Conservation (phyloP, 352 stramenopile species). For the Plasmopara halstedii region DNA sequence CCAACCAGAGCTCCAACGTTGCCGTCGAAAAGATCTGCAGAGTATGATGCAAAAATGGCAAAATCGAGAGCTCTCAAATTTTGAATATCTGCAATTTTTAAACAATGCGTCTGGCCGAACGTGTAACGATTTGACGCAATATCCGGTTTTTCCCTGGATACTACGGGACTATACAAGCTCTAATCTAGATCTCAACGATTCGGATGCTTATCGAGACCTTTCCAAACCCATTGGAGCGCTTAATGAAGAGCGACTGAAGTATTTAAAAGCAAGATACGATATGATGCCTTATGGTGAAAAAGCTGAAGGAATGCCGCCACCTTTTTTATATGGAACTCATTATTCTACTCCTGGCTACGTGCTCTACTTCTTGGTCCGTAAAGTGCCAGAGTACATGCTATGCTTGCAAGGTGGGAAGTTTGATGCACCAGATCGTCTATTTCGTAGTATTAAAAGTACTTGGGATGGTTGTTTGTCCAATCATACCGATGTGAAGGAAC, state of each 20-base stretch:
- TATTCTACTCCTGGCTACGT: constrained; percentile 93
- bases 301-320: constrained; percentile 72
- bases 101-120: constrained; percentile 79
- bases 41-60: constrained; percentile 71
- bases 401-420: constrained; percentile 97
- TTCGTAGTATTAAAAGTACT: constrained; percentile 89
- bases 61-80: constrained; percentile 88
- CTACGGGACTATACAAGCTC: constrained; percentile 81
- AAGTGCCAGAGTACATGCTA: constrained; percentile 94
- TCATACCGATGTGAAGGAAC: constrained; percentile 96
- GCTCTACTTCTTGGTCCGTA: constrained; percentile 95
- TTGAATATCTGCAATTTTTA: constrained; percentile 83
- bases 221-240: constrained; percentile 91
- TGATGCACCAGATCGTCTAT: constrained; percentile 96
- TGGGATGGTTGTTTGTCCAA: constrained; percentile 85
- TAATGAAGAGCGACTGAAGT: constrained; percentile 78
- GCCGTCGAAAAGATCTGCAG: constrained; percentile 36
- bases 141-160: constrained; percentile 96
- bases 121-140: constrained; percentile 88
- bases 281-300: constrained; percentile 83
- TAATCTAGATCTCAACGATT: constrained; percentile 74
- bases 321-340: constrained; percentile 97
- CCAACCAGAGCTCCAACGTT: constrained; percentile 43
- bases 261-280: constrained; percentile 86
- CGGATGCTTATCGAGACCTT: constrained; percentile 85